Base-by-base conservation (phyloP, 1,139 yeast species). In the Suhomyces wounanorum region DNA sequence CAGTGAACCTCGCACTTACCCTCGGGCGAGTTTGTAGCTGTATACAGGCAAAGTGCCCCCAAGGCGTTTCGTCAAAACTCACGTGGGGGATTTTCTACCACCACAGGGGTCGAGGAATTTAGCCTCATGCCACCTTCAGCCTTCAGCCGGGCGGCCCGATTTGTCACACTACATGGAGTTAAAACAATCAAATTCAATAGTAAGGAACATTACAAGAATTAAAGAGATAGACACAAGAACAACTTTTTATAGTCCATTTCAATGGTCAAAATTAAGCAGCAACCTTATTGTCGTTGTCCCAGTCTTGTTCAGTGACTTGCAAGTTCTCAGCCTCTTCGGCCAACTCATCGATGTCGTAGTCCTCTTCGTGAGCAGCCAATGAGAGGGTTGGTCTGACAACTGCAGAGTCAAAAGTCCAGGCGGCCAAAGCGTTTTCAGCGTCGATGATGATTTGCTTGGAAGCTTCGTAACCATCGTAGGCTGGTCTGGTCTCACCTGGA, bases 401-500 rank as follows among this genome's bases (percentile, higher is more conserved):
- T 60, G 94, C 94, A 51, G 82, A 73, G 66, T 87, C 94, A 63
- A 87, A 81, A 60, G 95, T 87, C 95, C 95, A 87, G 35, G 87
- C 78, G 58, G 88, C 91, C 65, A 87, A 78, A 52, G 95, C 91
- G 58, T 84, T 85, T 76, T 87, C 95, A 62, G 91, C 89, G 66
- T 87, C 95, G 66, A 87, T 84, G 64, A 87, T 87, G 70, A 87
- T 87, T 74, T 87, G 95, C 75, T 87, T 87, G 49, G 92, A 85
- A 50, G 94, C 92, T 70, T 87, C 94, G 68, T 87, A 87, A 60
- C 95, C 95, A 64, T 87, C 95, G 70, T 87, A 87, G 52, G 91
- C 87, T 47, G 91, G 87, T 84, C 94, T 85, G 53, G 91, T 84
- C 75, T 89, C 96, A 75, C 96, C 96, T 52, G 96, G 96, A 58